A percentile compares a stretch with the other conserved stretches of the same genome.
Evolutionary conservation across 2,329 filamentous ascomycete genomes (phyloP).

Genomic region (Trichothecium sympodiale): DNA sequence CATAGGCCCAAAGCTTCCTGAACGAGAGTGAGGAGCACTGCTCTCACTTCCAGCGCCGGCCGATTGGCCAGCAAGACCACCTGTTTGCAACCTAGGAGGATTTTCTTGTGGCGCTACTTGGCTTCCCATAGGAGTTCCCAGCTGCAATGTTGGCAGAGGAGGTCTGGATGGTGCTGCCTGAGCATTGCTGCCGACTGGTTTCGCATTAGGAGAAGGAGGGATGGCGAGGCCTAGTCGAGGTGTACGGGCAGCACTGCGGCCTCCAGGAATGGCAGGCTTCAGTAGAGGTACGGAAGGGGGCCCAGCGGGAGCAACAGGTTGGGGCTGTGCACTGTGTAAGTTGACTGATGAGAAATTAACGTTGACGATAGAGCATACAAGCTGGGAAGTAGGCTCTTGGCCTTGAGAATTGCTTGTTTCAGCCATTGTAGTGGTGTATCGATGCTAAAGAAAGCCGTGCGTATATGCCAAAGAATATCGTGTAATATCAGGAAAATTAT

Average conservation of each 20-base stretch:
- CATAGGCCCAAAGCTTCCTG: conserved; percentile 69
- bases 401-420: too few species aligned
- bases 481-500: too few species aligned
- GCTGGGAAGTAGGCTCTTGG: too few species aligned
- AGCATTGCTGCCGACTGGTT: conserved; percentile 53
- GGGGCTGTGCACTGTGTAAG: too few species aligned
- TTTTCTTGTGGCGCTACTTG: conserved; percentile 61
- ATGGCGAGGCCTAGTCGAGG: conserved; percentile 83
- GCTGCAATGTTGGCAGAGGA: conserved; percentile 65
- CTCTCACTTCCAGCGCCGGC: conserved; percentile 71
- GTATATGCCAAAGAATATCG: too few species aligned
- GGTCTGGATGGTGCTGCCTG: conserved; percentile 29
- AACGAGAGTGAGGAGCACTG: conserved; percentile 68
- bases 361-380: too few species aligned
- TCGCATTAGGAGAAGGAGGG: conserved; percentile 72
- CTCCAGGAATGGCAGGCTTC: conserved; percentile 69
- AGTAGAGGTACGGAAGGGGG: conserved; percentile 64
- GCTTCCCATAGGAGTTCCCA: conserved; percentile 82
- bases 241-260: conserved; percentile 49
- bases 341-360: too few species aligned
- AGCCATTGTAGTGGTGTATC: too few species aligned
- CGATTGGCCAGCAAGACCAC: conserved; percentile 48
- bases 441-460: too few species aligned
- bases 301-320: too few species aligned
- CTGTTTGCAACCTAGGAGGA: conserved; percentile 37